Base-by-base conservation (phyloP, 306 rosid genomes). In the Ammopiptanthus mongolicus region DNA sequence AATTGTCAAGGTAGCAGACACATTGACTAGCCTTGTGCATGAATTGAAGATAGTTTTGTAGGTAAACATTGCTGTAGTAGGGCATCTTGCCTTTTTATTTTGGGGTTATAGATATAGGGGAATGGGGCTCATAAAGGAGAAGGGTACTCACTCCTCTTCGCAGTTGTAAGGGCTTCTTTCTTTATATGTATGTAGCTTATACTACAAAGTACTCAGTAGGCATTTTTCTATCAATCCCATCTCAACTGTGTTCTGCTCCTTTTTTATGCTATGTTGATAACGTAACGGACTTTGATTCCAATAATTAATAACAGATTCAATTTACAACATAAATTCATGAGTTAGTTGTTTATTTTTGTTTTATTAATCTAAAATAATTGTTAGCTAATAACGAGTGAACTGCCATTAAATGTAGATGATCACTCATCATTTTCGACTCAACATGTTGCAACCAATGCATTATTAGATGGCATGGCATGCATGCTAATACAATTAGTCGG, bases 41-140 rank as follows among this genome's bases (percentile, higher is more conserved):
- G n/a, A 52, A 11, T 44, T 71, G 74, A 72, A 59, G 62, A 13
- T 65, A 65, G 67, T 34, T 71, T 14, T 42, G n/a, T 70, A 37
- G 70, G 50, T 23, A 10, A 34, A 34, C 57, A 21, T 57, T 52
- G 25, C 41, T 60, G 6, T 51, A 1, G 48, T 36, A 47, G 15
- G 9, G 15, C 6, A 65, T 37, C 8, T 70, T 42, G 62, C 19
- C 50, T 37, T 75, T 52, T 37, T n/a, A 42, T 44, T 56, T 77
- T 76, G 50, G 34, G 31, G 52, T 68, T 18, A 46, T 55, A 6
- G 41, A 23, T 37, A 11, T 15, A 41, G 17, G 37, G 19, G 41
- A 48, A 55, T 66, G 34, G 14, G 17, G 36, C 14, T 73, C 71
- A 28, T 50, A 14, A 68, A 28, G 65, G 37, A 44, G 31, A 69